Evolutionary conservation across 306 rosid genomes (phyloP), one percentile per base, ranked within the genome.

Genomic region (Canavalia gladiata): DNA sequence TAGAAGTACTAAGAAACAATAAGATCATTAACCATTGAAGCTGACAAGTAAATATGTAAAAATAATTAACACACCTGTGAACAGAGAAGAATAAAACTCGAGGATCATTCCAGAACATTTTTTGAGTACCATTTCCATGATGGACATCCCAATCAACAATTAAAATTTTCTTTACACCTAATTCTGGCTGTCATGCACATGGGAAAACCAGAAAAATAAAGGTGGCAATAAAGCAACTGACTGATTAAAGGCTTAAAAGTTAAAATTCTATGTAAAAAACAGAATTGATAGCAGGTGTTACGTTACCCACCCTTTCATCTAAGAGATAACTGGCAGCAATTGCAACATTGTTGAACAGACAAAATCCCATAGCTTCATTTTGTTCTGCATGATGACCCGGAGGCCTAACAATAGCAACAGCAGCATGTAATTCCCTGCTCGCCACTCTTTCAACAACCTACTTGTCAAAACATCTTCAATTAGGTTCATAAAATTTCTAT

Each of bases 71-170:
- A 25, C 80, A 95, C 99, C 99, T 92, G 86, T 95, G 99, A 85
- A 95, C 94, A 1, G 99, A 95, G 93, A 95, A 95, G 88, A 95
- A 95, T 55, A 95, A 75, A 81, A 93, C 98, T 39, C 89, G 97
- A 75, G 96, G 83, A 82, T 95, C 98, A 58, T 78, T 79, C 94
- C 90, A 93, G 78, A 95, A 95, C 94, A 84, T 87, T 84, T 95
- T 95, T 82, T 93, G 99, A 12, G 99, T 95, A 62, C 93, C 99
- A 81, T 95, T 95, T 68, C 99, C 99, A 75, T 95, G 99, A 88
- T 95, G 99, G 8, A 95, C 94, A 43, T 95, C 99, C 99, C 99
- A 95, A 84, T 95, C 99, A 84, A 95, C 99, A 18, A 95, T 89
- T 80, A 95, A 81, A 68, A 95, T 87, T 74, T 89, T 92, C 58